phyloP scores from a whole-genome alignment of 345 rosid genomes.

The Microcos paniculata region DNA sequence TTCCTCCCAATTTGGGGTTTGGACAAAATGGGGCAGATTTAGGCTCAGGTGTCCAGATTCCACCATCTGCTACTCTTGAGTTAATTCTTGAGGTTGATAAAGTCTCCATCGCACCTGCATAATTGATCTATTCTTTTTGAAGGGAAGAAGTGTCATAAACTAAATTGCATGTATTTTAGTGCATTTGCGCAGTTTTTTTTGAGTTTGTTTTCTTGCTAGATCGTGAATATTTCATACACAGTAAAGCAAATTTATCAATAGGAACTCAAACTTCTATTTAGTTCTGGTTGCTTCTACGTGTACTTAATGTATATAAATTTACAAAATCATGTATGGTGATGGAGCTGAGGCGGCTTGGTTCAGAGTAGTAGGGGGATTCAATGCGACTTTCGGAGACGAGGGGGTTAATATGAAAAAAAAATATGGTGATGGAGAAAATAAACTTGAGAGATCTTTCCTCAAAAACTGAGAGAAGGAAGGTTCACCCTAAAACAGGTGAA shows the following conservation, averaged over 20 bases:
- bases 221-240: neutral
- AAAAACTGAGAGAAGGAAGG: too few relatives aligned
- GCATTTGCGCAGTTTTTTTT: neutral
- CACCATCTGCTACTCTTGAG: conserved; percentile 64
- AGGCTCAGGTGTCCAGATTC: conserved; percentile 63
- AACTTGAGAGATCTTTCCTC: too few relatives aligned
- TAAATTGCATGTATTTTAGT: neutral
- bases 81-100: conserved; percentile 72
- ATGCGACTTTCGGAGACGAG: too few relatives aligned
- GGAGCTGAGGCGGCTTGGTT: too few relatives aligned
- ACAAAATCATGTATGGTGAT: too few relatives aligned
- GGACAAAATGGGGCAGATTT: conserved; percentile 74
- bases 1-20: conserved; percentile 72
- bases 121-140: neutral
- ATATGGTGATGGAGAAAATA: too few relatives aligned
- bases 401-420: too few relatives aligned
- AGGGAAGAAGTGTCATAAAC: neutral
- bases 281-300: neutral
- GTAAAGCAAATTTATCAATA: neutral
- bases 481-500: too few relatives aligned
- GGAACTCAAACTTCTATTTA: neutral
- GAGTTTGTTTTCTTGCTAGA: neutral
- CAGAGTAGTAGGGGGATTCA: too few relatives aligned
- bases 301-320: too few relatives aligned
- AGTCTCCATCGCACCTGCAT: conserved; percentile 93